phyloP scores from a whole-genome alignment of 257 asterid genomes.

The Avicennia marina region DNA sequence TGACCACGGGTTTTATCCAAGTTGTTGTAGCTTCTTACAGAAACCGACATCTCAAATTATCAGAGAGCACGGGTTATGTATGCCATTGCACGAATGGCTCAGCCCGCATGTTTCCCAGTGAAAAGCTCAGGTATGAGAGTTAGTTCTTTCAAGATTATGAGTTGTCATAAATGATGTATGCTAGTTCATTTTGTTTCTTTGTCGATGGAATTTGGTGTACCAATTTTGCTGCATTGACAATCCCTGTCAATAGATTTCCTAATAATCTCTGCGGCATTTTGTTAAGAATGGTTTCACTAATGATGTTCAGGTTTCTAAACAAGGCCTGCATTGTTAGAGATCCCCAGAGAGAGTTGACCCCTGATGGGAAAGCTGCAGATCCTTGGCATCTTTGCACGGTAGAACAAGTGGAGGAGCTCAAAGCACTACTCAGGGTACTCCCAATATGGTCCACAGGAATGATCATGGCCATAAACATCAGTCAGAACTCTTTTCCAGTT shows the following conservation, averaged over 20 bases:
- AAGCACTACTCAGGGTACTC: conserved; percentile 43
- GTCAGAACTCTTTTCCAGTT: conserved; percentile 48
- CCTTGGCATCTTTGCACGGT: conserved; percentile 64
- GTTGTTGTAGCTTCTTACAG: conserved; percentile 53
- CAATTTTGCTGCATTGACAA: not conserved
- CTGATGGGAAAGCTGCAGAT: conserved; percentile 35
- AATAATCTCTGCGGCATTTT: too few relatives aligned
- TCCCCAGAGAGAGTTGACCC: conserved; percentile 30
- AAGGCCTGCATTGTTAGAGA: conserved; percentile 63
- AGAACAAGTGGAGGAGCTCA: conserved; percentile 74
- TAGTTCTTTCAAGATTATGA: not conserved
- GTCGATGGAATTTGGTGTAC: not conserved
- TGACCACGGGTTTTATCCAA: conserved; percentile 45
- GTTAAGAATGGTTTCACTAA: not conserved
- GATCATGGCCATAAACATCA: conserved; percentile 37
- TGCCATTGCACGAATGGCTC: conserved; percentile 43
- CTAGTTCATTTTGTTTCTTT: not conserved
- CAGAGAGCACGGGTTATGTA: conserved; percentile 3
- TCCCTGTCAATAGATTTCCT: too few relatives aligned
- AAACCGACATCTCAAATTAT: conserved; percentile 32
- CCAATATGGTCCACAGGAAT: conserved; percentile 74
- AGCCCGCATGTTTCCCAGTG: conserved; percentile 35
- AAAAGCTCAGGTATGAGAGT: conserved; percentile 39
- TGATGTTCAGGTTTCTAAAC: conserved; percentile 51
- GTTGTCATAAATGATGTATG: not conserved